Percentiles rank a stretch among this genome's conserved stretches.
These are phyloP conservation scores for Melocanna baccifera DNA, from an alignment of 176 grass and related monocot genomes.

Conservation along the genomic window DNA sequence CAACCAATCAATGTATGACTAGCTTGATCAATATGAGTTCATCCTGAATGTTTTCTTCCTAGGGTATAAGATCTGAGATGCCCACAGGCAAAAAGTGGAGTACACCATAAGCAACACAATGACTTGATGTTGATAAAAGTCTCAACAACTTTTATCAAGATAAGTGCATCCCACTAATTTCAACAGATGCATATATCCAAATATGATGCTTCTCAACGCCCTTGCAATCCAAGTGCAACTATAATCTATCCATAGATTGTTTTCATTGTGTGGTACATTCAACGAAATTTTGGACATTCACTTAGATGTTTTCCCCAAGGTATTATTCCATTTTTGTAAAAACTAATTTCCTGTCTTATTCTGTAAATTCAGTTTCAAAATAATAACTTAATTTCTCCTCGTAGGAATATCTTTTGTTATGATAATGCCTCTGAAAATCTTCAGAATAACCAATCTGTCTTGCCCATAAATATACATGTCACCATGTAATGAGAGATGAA, in stretches of 20 bases:
- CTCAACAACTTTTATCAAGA: not conserved
- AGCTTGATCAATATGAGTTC: not conserved
- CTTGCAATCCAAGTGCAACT: not conserved
- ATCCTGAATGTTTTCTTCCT: slow-evolving; percentile 2
- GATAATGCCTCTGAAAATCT: not conserved
- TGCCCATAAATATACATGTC: slow-evolving; percentile 7
- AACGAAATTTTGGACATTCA: not conserved
- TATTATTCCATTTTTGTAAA: not conserved
- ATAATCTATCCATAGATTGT: not conserved
- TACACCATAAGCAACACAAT: not conserved
- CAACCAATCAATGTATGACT: not conserved
- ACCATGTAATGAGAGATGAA: not conserved
- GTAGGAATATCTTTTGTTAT: not conserved
- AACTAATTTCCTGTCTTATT: not conserved
- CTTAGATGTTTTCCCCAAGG: not conserved
- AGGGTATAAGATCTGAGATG: not conserved
- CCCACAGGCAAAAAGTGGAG: not conserved
- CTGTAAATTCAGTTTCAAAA: not conserved
- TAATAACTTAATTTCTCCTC: not conserved
- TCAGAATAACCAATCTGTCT: not conserved
- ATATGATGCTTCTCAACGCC: not conserved
- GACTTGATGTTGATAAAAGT: not conserved
- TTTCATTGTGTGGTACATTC: not conserved
- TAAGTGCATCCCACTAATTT: not conserved
- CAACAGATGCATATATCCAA: not conserved